Evolutionary conservation across 768 basidiomycete species (phyloP), one percentile per base, ranked within the genome.

Genomic region (Brasilioporus rufonigricans): DNA sequence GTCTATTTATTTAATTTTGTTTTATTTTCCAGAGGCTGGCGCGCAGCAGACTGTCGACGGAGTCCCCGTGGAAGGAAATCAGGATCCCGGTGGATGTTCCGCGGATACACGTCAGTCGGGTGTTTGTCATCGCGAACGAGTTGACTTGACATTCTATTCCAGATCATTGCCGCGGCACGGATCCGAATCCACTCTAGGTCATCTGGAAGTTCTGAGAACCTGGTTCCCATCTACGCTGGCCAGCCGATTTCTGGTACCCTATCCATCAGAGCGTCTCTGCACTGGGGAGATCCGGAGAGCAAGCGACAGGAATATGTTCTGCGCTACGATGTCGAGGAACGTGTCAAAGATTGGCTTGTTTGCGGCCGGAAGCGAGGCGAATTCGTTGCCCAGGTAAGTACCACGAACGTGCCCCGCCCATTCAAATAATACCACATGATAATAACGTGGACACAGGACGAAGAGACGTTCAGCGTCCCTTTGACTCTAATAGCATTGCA

Each of bases 351-450:
- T 60, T 98, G 95, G 95, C 76, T 97, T 4, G 83, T 98, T 10
- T 89, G 91, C 56, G 95, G 95, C 10, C 79, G 80, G 39, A 96
- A 94, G 72, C 83, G 88, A 49, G 94, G 93, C 1, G 88, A 89
- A 61, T 95, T 91, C 62, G 50, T 78, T 18, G 90, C 88, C 3
- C 77, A 75, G 72, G 95, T 91, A 63, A 49, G 84, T 65, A 51
- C 23, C 12, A 48, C 13, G 3, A 49, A 43, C 26, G 18, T 27
- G 29, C 19, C 5, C 31, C 24, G 29, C 19, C 5, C 31, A 13
- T 10, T 43, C 40, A 2, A 38, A 31, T 36, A 33, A 44, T n/a
- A 29, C 44, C 36, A 29, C 53, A 36, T 39, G 13, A 45, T 55
- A 44, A 48, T 24, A 14, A 31, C 57, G 21, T 29, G 35, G 43